These are phyloP conservation scores for Dentipellis fragilis DNA, from an alignment of 768 basidiomycete species.

Conservation along the genomic window DNA sequence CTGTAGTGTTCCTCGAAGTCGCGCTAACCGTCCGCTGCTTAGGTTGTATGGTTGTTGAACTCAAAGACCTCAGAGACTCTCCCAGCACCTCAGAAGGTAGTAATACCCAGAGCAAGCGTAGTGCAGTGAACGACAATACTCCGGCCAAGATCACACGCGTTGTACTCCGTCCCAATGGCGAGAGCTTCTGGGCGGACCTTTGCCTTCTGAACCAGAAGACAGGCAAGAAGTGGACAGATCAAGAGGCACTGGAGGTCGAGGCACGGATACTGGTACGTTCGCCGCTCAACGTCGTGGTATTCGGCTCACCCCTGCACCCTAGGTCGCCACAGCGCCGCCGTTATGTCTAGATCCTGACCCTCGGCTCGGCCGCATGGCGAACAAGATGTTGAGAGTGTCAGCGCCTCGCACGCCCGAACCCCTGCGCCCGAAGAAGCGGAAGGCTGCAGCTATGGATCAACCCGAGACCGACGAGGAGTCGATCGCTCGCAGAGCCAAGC, in stretches of 20 bases:
- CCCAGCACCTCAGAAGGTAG: slow-evolving; percentile 43
- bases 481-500: slow-evolving; percentile 60
- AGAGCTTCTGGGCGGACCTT: slow-evolving; percentile 73
- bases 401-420: slow-evolving; percentile 64
- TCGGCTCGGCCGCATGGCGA: slow-evolving; percentile 65
- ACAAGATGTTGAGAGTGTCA: slow-evolving; percentile 62
- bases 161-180: slow-evolving; percentile 67
- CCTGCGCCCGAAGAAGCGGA: slow-evolving; percentile 46
- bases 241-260: slow-evolving; percentile 64
- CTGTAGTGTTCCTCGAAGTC: background rate
- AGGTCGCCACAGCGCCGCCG: slow-evolving; percentile 69
- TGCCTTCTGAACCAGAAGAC: slow-evolving; percentile 54
- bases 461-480: slow-evolving; percentile 66
- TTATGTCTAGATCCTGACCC: slow-evolving; percentile 76
- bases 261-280: slow-evolving; percentile 57
- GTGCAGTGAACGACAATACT: background rate
- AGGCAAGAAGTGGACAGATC: slow-evolving; percentile 57
- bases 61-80: slow-evolving; percentile 60
- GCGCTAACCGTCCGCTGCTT: background rate
- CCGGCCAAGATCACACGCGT: slow-evolving; percentile 42
- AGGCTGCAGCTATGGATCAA: slow-evolving; percentile 56
- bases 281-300: background rate
- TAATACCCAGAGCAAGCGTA: slow-evolving; percentile 28
- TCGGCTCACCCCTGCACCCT: slow-evolving; percentile 6
- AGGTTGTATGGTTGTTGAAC: slow-evolving; percentile 84